These are phyloP conservation scores for Melaleuca alternifolia DNA, from an alignment of 345 rosid species.

Conservation along the genomic window DNA sequence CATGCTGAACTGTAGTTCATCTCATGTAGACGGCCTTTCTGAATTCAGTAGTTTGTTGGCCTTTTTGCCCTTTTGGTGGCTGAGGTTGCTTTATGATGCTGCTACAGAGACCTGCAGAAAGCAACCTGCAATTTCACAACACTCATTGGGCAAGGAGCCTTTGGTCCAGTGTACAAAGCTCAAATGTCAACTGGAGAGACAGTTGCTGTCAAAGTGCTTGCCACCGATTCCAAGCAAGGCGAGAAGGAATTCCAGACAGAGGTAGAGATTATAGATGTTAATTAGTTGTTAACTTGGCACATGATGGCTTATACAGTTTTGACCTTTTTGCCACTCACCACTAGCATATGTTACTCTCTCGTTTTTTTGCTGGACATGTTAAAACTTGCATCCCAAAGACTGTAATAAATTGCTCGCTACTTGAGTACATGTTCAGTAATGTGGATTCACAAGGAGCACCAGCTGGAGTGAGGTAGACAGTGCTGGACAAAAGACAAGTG, in stretches of 20 bases:
- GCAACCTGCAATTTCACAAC: conserved; percentile 90
- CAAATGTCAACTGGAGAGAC: conserved; percentile 85
- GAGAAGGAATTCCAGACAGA: conserved; percentile 97
- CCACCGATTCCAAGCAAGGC: conserved; percentile 96
- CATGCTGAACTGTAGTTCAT: not conserved
- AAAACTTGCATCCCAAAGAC: not conserved
- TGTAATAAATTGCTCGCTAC: not conserved
- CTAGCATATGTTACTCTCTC: not conserved
- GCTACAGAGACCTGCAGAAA: conserved; percentile 87
- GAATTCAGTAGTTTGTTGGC: not conserved
- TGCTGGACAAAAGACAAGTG: not conserved
- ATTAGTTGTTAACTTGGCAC: not conserved
- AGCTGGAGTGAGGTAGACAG: not conserved
- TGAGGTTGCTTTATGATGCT: not conserved
- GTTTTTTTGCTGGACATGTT: not conserved
- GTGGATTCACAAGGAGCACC: not conserved
- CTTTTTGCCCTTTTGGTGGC: not conserved
- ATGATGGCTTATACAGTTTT: not conserved
- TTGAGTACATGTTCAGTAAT: not conserved
- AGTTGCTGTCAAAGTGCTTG: conserved; percentile 93
- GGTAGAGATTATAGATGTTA: conserved; percentile 30
- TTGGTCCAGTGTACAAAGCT: conserved; percentile 99
- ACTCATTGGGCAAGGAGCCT: conserved; percentile 90
- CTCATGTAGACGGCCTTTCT: not conserved
- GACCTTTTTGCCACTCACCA: not conserved